These are phyloP conservation scores for Phytophthora palmivora DNA, from an alignment of 352 stramenopile species.

Conservation along the genomic window DNA sequence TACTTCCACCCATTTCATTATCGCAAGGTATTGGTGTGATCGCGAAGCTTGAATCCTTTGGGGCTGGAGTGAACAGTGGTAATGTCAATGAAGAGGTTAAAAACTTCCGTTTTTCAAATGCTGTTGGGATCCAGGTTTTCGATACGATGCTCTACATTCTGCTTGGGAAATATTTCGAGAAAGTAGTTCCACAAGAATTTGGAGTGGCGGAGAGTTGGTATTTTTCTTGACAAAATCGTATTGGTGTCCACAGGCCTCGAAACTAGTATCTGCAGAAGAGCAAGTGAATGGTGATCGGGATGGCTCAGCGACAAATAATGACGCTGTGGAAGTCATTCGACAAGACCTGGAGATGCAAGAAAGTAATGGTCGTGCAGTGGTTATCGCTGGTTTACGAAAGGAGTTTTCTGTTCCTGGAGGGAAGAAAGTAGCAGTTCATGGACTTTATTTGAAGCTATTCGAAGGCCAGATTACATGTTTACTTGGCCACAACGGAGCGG, in stretches of 20 bases:
- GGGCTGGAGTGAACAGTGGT: constrained; percentile 42
- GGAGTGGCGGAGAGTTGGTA: constrained; percentile 90
- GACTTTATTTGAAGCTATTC: constrained; percentile 89
- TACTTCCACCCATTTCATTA: constrained; percentile 79
- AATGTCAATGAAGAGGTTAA: constrained; percentile 50
- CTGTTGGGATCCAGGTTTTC: constrained; percentile 88
- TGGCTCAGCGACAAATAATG: not conserved
- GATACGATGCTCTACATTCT: constrained; percentile 90
- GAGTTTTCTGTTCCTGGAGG: constrained; percentile 69
- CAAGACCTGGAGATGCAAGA: constrained; percentile 63
- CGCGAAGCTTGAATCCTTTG: constrained; percentile 59
- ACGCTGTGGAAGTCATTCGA: constrained; percentile 38
- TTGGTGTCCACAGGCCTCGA: constrained; percentile 54
- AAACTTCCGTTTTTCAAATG: constrained; percentile 62
- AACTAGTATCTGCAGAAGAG: constrained; percentile 33
- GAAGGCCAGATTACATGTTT: constrained; percentile 95
- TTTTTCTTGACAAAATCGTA: constrained; percentile 84
- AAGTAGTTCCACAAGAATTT: constrained; percentile 94
- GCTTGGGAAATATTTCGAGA: constrained; percentile 91
- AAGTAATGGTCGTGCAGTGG: constrained; percentile 53
- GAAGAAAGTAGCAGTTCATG: constrained; percentile 89
- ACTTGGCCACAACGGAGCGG: constrained; percentile 95
- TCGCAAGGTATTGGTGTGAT: constrained; percentile 75
- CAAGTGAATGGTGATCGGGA: constrained; percentile 30
- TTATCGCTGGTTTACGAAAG: constrained; percentile 74